phyloP scores from a whole-genome alignment of 805 yeast species.

The Henningerozyma blattae region DNA sequence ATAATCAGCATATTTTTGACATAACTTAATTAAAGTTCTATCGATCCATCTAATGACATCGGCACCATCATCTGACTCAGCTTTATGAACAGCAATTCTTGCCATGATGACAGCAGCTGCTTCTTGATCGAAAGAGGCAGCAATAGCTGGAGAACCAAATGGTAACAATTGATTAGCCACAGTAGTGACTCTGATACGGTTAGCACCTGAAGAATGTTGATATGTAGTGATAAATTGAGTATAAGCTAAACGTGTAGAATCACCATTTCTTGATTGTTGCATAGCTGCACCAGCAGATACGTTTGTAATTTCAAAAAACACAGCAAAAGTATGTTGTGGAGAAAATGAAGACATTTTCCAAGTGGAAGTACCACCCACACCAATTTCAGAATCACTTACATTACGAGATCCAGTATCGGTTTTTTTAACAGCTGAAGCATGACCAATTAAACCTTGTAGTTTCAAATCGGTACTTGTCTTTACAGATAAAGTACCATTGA shows the following conservation, averaged over 20 bases:
- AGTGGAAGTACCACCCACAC: constrained; percentile 83
- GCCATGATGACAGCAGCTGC: constrained; percentile 95
- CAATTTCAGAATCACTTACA: constrained; percentile 87
- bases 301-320: constrained; percentile 71
- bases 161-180: constrained; percentile 42
- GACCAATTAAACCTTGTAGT: constrained; percentile 88
- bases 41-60: constrained; percentile 94
- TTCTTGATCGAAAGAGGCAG: constrained; percentile 86
- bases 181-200: constrained; percentile 84
- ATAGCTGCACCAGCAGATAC: constrained; percentile 16
- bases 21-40: constrained; percentile 75
- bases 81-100: constrained; percentile 77
- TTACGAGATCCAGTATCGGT: constrained; percentile 45
- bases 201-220: constrained; percentile 91
- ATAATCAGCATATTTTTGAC: constrained; percentile 90
- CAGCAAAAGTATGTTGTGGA: constrained; percentile 80
- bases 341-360: constrained; percentile 80
- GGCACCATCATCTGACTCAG: constrained; percentile 75
- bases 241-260: constrained; percentile 29
- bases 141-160: constrained; percentile 42
- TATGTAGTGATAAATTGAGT: constrained; percentile 86
- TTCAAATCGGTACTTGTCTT: constrained; percentile 80
- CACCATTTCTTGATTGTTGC: constrained; percentile 8
- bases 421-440: constrained; percentile 63
- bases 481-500: constrained; percentile 80